These are phyloP conservation scores for Beauveria varroae DNA, from an alignment of 2,329 filamentous ascomycete genomes.

Conservation along the genomic window DNA sequence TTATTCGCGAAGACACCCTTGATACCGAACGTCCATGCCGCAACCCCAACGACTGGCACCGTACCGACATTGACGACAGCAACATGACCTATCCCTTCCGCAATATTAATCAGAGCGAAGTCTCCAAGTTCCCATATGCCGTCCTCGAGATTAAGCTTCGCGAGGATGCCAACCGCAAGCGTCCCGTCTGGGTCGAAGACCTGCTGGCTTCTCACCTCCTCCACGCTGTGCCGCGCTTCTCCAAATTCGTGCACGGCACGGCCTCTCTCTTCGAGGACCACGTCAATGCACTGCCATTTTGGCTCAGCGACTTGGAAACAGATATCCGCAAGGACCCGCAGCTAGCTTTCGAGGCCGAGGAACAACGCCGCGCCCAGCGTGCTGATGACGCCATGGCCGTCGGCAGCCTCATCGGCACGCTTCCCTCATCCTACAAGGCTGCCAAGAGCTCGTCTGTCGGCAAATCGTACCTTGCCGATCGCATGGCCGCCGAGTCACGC, in stretches of 20 bases:
- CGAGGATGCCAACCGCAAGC: conserved; percentile 57
- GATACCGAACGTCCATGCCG: conserved; percentile 81
- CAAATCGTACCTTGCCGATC: conserved; percentile 56
- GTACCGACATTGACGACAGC: conserved; percentile 76
- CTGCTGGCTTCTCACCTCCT: conserved; percentile 89
- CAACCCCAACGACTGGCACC: conserved; percentile 83
- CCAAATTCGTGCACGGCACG: conserved; percentile 92
- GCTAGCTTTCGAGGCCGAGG: conserved; percentile 83
- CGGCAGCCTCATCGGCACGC: conserved; percentile 71
- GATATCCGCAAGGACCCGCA: conserved; percentile 94
- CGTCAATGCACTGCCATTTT: conserved; percentile 94
- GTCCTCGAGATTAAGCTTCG: conserved; percentile 88
- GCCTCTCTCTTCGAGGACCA: conserved; percentile 90
- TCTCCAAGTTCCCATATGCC: conserved; percentile 83
- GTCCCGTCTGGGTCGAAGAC: conserved; percentile 81
- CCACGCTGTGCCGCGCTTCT: conserved; percentile 82
- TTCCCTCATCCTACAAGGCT: conserved; percentile 46
- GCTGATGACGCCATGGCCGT: conserved; percentile 85
- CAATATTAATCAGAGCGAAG: conserved; percentile 81
- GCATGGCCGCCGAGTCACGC: conserved; percentile 39
- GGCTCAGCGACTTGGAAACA: conserved; percentile 83
- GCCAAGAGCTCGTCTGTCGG: conserved; percentile 59
- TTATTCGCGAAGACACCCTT: conserved; percentile 72
- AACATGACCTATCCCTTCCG: conserved; percentile 83
- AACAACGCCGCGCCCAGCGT: conserved; percentile 70